phyloP scores from a whole-genome alignment of 495 filamentous ascomycete species.

The Cryomyces antarcticus region DNA sequence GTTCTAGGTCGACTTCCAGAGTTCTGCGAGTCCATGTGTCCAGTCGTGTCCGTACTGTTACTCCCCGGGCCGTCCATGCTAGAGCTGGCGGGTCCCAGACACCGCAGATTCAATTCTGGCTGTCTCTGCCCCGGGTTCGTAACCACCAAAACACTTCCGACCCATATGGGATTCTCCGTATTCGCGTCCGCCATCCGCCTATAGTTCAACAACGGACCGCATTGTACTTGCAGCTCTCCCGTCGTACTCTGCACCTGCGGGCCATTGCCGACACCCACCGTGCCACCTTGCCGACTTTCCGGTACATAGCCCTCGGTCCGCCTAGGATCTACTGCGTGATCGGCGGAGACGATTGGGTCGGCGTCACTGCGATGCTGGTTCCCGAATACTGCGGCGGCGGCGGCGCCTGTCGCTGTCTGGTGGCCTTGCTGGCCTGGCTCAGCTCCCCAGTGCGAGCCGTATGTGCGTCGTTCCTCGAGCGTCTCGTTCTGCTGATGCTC shows the following conservation, averaged over 20 bases:
- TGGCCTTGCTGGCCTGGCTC: not conserved
- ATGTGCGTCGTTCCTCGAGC: not conserved
- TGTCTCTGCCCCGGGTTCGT: conserved; percentile 38
- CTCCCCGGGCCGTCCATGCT: not conserved
- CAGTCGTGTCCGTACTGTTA: conserved; percentile 1
- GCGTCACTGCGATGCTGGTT: not conserved
- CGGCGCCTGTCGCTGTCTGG: not conserved
- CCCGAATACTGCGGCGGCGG: not conserved
- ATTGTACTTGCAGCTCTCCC: conserved; percentile 37
- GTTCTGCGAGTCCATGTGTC: no score
- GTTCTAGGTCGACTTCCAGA: conserved; percentile 4
- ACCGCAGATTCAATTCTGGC: conserved; percentile 29
- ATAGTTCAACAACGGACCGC: conserved; percentile 72
- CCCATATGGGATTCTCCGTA: conserved; percentile 35
- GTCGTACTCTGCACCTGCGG: conserved; percentile 12
- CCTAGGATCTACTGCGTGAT: not conserved
- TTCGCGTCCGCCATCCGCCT: conserved; percentile 49
- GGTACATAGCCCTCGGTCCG: not conserved
- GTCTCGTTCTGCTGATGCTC: not conserved
- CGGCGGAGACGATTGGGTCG: not conserved
- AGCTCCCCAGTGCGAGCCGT: not conserved
- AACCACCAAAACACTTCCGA: conserved; percentile 68
- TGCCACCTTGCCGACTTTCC: not conserved
- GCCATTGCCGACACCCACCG: conserved; percentile 10
- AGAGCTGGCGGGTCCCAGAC: conserved; percentile 19